Base-by-base conservation (phyloP, 148 eudicot genomes). In the Camellia lanceoleosa region DNA sequence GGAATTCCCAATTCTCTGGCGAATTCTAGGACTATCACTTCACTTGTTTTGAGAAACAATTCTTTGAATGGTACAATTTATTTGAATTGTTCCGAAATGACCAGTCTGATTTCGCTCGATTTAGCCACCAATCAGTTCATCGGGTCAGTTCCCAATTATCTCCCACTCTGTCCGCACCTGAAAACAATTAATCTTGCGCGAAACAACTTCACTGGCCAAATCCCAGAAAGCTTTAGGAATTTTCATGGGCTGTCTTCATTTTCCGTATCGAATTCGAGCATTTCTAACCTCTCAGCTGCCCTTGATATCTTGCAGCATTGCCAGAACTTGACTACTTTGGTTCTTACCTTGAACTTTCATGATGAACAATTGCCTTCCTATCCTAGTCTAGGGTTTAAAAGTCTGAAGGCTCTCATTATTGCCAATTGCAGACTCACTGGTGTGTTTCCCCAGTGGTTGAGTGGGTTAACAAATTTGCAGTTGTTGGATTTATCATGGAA, bases 401-500 rank as follows among this genome's bases (percentile, higher is more conserved):
- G 16, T 16, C 80, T 85, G 18, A 64, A 75, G 52, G 78, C 71
- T 75, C 80, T 85, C 19, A 73, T 81, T 20, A 65, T 85, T 49
- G 82, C 84, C 13, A 79, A 75, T 49, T 85, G 84, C 73, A 42
- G 52, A 42, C 87, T 85, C 76, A 82, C 78, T 7, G 87, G 87
- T 69, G 64, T 30, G 11, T n/a, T 85, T 47, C 87, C 87, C 41
- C 51, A 18, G 44, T 85, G 84, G 87, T 60, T 85, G 73, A 79
- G 38, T 15, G 65, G 82, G 23, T 82, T 62, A 42, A 63, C 46
- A 52, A 18, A 81, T 9, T 69, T 82, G 76, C 84, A 85, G 54
- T 55, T 85, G 76, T 82, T 85, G 80, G 87, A 85, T 81, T 76
- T 85, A 47, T 85, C 87, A 10, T 82, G 84, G 87, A 85, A 85